phyloP scores from a whole-genome alignment of 148 eudicot genomes.

The Rhododendron ovatum region DNA sequence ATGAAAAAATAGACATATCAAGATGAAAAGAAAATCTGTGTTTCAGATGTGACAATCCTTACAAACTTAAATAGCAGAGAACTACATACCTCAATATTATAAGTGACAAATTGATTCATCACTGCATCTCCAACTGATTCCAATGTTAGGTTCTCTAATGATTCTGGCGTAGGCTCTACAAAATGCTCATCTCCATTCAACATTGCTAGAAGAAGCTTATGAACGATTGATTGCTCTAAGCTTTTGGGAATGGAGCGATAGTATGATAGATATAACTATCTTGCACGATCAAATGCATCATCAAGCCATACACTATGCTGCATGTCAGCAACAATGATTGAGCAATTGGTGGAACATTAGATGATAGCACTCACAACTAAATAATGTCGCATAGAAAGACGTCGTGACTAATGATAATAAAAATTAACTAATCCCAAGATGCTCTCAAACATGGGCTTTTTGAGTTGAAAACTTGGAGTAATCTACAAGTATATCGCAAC shows the following conservation, averaged over 20 bases:
- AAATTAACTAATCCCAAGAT: neutral
- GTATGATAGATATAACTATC: constrained; percentile 82
- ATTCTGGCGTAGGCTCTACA: constrained; percentile 91
- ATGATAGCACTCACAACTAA: neutral
- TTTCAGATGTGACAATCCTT: neutral
- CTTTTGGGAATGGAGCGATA: constrained; percentile 96
- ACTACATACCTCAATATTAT: constrained; percentile 82
- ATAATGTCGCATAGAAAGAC: neutral
- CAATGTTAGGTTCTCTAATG: constrained; percentile 61
- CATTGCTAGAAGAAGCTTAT: constrained; percentile 91
- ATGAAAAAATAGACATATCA: constrained; percentile 3
- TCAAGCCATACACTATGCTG: constrained; percentile 99
- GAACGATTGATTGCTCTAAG: constrained; percentile 94
- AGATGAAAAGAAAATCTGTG: neutral
- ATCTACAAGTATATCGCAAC: neutral
- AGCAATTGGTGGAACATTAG: neutral
- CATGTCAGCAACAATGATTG: constrained; percentile 23
- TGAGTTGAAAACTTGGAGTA: neutral
- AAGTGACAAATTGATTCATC: constrained; percentile 77
- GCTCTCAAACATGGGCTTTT: neutral
- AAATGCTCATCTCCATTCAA: constrained; percentile 94
- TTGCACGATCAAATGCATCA: constrained; percentile 96
- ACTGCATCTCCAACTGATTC: constrained; percentile 87
- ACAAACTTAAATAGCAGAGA: neutral
- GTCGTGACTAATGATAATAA: neutral